Evolutionary conservation across 1,284 basidiomycete species (phyloP).

Genomic region (Apiotrichum laibachii): DNA sequence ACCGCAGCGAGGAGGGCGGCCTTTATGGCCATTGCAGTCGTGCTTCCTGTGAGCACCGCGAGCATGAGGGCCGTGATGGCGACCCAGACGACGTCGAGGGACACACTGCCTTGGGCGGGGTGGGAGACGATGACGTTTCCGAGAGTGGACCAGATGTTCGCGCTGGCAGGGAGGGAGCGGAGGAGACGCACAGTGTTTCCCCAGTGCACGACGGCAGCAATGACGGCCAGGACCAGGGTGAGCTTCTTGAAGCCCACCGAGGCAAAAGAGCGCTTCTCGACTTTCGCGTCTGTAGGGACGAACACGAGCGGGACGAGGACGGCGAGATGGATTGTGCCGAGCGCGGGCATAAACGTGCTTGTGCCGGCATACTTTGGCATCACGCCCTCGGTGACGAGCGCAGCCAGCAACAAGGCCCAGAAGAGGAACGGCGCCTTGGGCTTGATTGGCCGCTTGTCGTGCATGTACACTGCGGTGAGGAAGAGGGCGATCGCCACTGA

Average conservation of each 20-base stretch:
- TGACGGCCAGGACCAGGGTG: conserved; percentile 52
- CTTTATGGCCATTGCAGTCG: conserved; percentile 19
- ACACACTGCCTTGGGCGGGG: conserved; percentile 65
- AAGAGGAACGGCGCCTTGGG: conserved; percentile 37
- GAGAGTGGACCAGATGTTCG: conserved; percentile 18
- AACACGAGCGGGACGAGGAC: conserved; percentile 58
- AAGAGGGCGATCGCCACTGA: conserved; percentile 68
- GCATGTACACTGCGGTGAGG: conserved; percentile 59
- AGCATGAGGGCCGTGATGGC: conserved; percentile 29
- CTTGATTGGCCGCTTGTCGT: conserved; percentile 26
- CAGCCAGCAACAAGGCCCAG: conserved; percentile 56
- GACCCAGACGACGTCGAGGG: conserved; percentile 64
- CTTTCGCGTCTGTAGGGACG: conserved; percentile 15
- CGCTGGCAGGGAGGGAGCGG: conserved; percentile 12
- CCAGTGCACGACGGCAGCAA: conserved; percentile 50
- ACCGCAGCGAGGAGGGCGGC: conserved; percentile 16
- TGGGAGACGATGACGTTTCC: conserved; percentile 54
- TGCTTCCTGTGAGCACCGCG: conserved; percentile 38
- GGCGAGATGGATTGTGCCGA: conserved; percentile 64
- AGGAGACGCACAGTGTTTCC: conserved; percentile 41
- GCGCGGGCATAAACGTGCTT: conserved; percentile 59
- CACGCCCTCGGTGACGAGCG: conserved; percentile 56
- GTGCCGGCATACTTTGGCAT: conserved; percentile 57
- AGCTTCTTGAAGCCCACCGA: conserved; percentile 39
- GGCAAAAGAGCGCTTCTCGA: conserved; percentile 1